Base-by-base conservation (phyloP, 2,329 filamentous ascomycete species). In the Apiospora koreana region DNA sequence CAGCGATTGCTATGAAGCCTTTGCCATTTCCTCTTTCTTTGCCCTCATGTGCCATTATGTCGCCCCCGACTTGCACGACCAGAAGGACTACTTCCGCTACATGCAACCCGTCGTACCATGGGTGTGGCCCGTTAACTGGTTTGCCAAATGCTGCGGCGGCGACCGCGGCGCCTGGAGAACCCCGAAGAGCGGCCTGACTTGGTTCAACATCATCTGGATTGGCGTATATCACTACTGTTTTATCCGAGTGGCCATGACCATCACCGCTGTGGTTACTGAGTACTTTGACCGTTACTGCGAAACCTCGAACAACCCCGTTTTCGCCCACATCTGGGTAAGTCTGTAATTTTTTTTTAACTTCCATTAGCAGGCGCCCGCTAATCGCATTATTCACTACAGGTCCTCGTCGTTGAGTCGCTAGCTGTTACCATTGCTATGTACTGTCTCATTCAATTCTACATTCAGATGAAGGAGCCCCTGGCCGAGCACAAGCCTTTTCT, bases 151-250 rank as follows among this genome's bases (percentile, higher is more conserved):
- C 78, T 92, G 89, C 69, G 91, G 93, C 46, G 92, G 92, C 43
- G 80, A 92, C 71, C 84, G 88, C 68, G 93, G 93, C 0, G 85
- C 87, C 35, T 91, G 93, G 86, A 87, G 93, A 74, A 92, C 87
- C n/a, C 94, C 94, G 0, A 85, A 87, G 74, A 96, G 92, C 80
- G 94, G 94, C 1, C 82, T 97, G 79, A 97, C 94, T 0, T 96
- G 93, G 93, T 97, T 97, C 83, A 97, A 97, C 79, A 90, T 95
- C 71, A 86, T 95, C 75, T 96, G 92, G 92, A 87, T 93, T 65
- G 91, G 91, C 69, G 87, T 96, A 69, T 97, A 95, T 81, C 94
- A 97, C 77, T 97, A 96, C 82, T 94, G 93, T 82, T 91, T 95
- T 76, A 89, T 95, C 73, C 89, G 93, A 64, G 91, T 95, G 23